These are phyloP conservation scores for Ogataea naganishii DNA, from an alignment of 805 yeast genomes.

Conservation along the genomic window DNA sequence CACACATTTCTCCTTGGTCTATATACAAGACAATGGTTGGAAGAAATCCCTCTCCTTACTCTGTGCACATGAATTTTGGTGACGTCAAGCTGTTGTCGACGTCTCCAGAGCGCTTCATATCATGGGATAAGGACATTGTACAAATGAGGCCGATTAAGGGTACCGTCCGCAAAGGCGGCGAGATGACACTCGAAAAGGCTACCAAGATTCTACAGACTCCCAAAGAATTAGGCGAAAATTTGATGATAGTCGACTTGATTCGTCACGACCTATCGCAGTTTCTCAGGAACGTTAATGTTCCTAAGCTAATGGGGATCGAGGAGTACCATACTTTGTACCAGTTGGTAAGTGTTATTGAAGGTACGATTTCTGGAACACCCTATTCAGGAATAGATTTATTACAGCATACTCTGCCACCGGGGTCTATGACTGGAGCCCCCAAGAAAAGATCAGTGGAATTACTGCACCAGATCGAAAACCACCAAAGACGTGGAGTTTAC, in stretches of 20 bases:
- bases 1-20: constrained; percentile 56
- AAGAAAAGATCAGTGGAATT: constrained; percentile 87
- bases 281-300: constrained; percentile 56
- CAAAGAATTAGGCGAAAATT: constrained; percentile 90
- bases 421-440: constrained; percentile 99
- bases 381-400: constrained; percentile 74
- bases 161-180: constrained; percentile 65
- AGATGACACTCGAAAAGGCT: constrained; percentile 51
- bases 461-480: constrained; percentile 49
- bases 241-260: constrained; percentile 94
- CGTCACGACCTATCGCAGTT: constrained; percentile 81
- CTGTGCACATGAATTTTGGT: constrained; percentile 66
- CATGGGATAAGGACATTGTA: constrained; percentile 58
- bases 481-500: constrained; percentile 69
- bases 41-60: constrained; percentile 88
- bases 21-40: constrained; percentile 64
- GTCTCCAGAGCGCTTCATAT: constrained; percentile 88
- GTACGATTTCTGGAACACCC: constrained; percentile 29
- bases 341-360: constrained; percentile 81
- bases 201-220: constrained; percentile 62
- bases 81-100: constrained; percentile 67
- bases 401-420: constrained; percentile 82
- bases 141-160: constrained; percentile 96
- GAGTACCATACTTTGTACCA: constrained; percentile 90
- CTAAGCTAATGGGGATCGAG: constrained; percentile 83